Percentiles rank a stretch among this genome's conserved stretches.
These are phyloP conservation scores for Komagataella pseudopastoris DNA, from an alignment of 805 yeast genomes.

Conservation along the genomic window DNA sequence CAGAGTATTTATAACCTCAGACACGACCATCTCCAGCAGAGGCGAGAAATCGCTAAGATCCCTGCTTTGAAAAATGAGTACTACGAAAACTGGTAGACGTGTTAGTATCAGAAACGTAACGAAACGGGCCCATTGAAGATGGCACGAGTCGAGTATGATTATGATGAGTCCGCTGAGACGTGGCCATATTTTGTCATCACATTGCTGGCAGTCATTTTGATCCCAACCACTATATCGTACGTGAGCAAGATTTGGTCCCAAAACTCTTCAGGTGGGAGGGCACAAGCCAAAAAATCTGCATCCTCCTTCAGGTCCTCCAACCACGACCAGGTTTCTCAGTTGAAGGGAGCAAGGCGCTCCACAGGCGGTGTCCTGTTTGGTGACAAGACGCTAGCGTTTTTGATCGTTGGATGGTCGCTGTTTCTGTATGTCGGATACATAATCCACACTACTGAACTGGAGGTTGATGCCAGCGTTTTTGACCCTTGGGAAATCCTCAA, in stretches of 20 bases:
- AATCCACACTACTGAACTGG: slow-evolving; percentile 28
- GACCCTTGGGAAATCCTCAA: slow-evolving; percentile 89
- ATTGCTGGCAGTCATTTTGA: slow-evolving; percentile 45
- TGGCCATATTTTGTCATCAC: slow-evolving; percentile 90
- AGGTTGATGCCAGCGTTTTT: slow-evolving; percentile 32
- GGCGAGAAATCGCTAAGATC: background rate
- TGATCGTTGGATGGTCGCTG: slow-evolving; percentile 48
- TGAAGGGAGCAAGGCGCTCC: slow-evolving; percentile 15
- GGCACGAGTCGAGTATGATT: slow-evolving; percentile 30
- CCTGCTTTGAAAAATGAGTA: background rate
- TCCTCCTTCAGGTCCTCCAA: slow-evolving; percentile 22
- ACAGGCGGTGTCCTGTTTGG: slow-evolving; percentile 12
- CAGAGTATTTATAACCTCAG: background rate
- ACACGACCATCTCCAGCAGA: background rate
- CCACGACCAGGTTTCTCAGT: slow-evolving; percentile 15
- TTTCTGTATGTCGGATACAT: slow-evolving; percentile 26
- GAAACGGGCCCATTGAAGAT: background rate
- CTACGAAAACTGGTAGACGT: background rate
- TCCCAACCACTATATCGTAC: slow-evolving; percentile 34
- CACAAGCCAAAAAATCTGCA: slow-evolving; percentile 8
- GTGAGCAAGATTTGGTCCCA: slow-evolving; percentile 3
- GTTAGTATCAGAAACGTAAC: background rate
- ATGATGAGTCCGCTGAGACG: slow-evolving; percentile 81
- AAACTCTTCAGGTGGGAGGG: slow-evolving; percentile 4
- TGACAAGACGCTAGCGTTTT: slow-evolving; percentile 14